Evolutionary conservation across 2,329 filamentous ascomycete genomes (phyloP).

Genomic region (Cercospora nicotianae): DNA sequence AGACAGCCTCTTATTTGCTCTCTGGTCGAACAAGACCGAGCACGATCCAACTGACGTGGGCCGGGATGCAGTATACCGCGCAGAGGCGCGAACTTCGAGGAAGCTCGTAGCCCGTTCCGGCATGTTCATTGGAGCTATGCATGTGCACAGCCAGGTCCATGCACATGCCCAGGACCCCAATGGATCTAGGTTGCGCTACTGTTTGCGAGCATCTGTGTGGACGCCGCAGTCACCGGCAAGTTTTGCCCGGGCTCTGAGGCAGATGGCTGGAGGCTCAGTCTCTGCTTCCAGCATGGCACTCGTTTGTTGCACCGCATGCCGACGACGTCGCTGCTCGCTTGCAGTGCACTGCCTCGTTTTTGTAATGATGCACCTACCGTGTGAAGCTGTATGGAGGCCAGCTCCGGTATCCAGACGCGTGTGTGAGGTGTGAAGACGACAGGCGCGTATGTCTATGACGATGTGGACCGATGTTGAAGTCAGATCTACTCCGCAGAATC

Average conservation of each 20-base stretch:
- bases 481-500: conserved; percentile 18
- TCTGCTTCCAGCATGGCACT: not conserved
- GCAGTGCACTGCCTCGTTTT: not conserved
- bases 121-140: conserved; percentile 14
- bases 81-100: conserved; percentile 10
- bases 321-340: not conserved
- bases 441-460: conserved; percentile 17
- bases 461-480: conserved; percentile 10
- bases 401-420: not conserved
- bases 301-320: not conserved
- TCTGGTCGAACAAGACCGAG: not conserved
- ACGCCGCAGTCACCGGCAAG: conserved; percentile 6
- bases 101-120: conserved; percentile 17
- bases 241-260: conserved; percentile 1
- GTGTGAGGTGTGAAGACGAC: not conserved
- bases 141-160: conserved; percentile 20
- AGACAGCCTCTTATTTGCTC: conserved; percentile 6
- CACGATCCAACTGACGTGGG: conserved; percentile 22
- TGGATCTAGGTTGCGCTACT: not conserved
- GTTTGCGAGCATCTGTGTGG: conserved; percentile 8
- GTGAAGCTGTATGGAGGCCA: not conserved
- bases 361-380: not conserved
- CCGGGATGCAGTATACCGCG: conserved; percentile 18
- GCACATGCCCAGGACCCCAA: conserved; percentile 12
- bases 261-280: not conserved